phyloP scores from a whole-genome alignment of 2,329 filamentous ascomycete genomes.

The Botrytis porri region DNA sequence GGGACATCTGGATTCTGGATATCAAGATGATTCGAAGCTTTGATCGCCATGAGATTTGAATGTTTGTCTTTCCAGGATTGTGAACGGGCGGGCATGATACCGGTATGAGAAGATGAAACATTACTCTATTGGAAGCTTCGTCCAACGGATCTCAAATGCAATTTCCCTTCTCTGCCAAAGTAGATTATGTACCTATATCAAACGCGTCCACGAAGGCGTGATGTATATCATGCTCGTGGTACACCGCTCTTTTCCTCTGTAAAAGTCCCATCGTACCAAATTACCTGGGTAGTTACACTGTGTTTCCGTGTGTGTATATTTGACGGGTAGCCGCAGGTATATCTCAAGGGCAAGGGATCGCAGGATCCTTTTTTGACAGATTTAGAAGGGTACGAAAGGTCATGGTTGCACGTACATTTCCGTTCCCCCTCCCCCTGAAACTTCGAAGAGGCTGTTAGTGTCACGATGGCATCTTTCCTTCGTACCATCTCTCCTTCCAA shows the following conservation, averaged over 20 bases:
- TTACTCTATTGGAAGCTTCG: conserved; percentile 7
- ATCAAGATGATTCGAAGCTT: background rate
- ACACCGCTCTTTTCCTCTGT: conserved; percentile 6
- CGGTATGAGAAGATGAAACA: background rate
- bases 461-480: background rate
- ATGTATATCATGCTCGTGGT: background rate
- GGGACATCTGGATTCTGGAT: conserved; percentile 6
- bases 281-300: background rate
- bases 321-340: background rate
- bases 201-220: background rate
- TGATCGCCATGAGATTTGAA: background rate
- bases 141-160: conserved; percentile 3
- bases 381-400: background rate
- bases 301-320: background rate
- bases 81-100: background rate
- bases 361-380: background rate
- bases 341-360: background rate
- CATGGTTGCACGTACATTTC: background rate
- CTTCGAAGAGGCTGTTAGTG: background rate
- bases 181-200: background rate
- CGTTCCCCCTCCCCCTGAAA: background rate
- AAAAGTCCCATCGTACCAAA: background rate
- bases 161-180: background rate
- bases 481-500: background rate
- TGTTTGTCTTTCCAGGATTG: background rate